phyloP scores from a whole-genome alignment of 2,329 filamentous ascomycete species.

The Cadophora sp. region DNA sequence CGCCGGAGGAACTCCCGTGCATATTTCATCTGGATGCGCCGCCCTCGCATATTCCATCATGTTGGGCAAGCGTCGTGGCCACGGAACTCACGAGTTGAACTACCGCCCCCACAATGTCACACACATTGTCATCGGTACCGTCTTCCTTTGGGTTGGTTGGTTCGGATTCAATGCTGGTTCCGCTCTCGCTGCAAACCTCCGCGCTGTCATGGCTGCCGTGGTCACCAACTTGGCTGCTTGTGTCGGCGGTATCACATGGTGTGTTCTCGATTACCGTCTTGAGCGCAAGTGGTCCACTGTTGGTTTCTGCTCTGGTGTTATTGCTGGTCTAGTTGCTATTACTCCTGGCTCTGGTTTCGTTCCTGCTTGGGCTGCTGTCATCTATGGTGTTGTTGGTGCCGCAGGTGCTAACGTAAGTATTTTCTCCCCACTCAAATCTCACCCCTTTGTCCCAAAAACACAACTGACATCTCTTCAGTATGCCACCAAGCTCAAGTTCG shows the following conservation, averaged over 20 bases:
- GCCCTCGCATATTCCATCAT: slow-evolving; percentile 91
- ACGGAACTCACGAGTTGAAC: slow-evolving; percentile 87
- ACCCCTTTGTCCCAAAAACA: background rate
- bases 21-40: slow-evolving; percentile 83
- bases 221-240: slow-evolving; percentile 87
- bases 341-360: slow-evolving; percentile 88
- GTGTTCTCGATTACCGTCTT: slow-evolving; percentile 84
- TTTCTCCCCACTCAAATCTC: background rate
- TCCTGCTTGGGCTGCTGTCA: slow-evolving; percentile 81
- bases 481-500: slow-evolving; percentile 88
- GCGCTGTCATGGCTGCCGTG: slow-evolving; percentile 84
- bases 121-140: slow-evolving; percentile 89
- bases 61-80: slow-evolving; percentile 74
- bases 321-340: slow-evolving; percentile 86
- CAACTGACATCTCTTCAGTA: slow-evolving; percentile 51
- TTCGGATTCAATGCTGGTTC: slow-evolving; percentile 94
- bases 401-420: slow-evolving; percentile 68
- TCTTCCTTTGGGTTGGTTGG: slow-evolving; percentile 96
- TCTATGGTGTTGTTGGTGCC: slow-evolving; percentile 80
- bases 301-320: slow-evolving; percentile 89
- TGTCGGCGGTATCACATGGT: slow-evolving; percentile 88
- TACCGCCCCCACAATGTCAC: slow-evolving; percentile 94
- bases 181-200: slow-evolving; percentile 80
- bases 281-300: slow-evolving; percentile 94
- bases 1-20: slow-evolving; percentile 88